These are phyloP conservation scores for Oxytropis ochrocephala DNA, from an alignment of 306 rosid genomes.

Conservation along the genomic window DNA sequence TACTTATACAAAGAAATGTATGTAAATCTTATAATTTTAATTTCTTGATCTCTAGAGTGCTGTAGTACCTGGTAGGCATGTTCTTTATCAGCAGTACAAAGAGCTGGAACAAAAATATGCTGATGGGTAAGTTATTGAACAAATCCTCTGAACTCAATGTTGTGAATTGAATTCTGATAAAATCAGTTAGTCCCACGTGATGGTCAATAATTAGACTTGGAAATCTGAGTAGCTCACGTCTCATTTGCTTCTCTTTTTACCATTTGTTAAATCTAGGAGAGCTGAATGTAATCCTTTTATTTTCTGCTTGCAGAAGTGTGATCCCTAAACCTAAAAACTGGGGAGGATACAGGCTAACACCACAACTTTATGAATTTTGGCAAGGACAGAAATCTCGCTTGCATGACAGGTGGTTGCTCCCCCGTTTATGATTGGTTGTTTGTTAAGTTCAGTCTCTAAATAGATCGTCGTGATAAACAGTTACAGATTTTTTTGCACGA, in stretches of 20 bases:
- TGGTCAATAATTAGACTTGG: conserved; percentile 7
- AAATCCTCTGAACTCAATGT: neutral
- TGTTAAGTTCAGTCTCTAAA: neutral
- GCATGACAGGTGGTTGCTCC: conserved; percentile 95
- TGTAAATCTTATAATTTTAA: conserved; percentile 7
- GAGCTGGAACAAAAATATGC: conserved; percentile 70
- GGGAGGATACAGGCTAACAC: conserved; percentile 96
- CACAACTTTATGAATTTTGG: conserved; percentile 87
- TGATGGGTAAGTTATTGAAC: conserved; percentile 62
- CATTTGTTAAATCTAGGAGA: conserved; percentile 7
- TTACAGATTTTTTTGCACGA: neutral
- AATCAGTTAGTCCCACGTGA: neutral
- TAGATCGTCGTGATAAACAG: neutral
- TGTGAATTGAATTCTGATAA: conserved; percentile 4
- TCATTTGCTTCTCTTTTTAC: conserved; percentile 19
- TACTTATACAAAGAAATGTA: neutral
- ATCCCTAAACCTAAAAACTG: conserved; percentile 84
- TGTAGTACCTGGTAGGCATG: conserved; percentile 78
- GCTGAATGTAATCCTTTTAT: conserved; percentile 20
- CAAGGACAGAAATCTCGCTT: conserved; percentile 94
- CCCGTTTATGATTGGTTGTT: conserved; percentile 46
- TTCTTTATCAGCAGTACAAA: conserved; percentile 56
- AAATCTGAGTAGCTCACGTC: neutral
- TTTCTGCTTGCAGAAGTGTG: conserved; percentile 56
- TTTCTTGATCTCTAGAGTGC: conserved; percentile 57